Base-by-base conservation (phyloP, 2,329 filamentous ascomycete species). In the Paraphoma sp. region DNA sequence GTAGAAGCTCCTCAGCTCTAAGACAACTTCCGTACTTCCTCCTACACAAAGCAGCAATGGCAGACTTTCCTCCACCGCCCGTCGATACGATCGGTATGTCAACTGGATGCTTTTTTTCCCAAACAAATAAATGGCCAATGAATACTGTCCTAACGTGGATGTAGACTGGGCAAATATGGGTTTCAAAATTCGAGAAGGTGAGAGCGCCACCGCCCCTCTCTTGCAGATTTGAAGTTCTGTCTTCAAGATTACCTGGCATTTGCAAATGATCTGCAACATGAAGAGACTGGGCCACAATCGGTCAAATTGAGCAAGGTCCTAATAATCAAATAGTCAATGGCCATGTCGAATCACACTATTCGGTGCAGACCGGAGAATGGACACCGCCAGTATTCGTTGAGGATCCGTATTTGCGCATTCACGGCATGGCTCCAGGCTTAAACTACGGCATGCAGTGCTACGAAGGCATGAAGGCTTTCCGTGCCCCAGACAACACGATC, bases 361-460 rank as follows among this genome's bases (percentile, higher is more conserved):
- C 89, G 56, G 81, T 86, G 64, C 83, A 87, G 63, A 92, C 89
- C 1, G 87, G 88, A 48, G 77, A 88, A 83, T 97, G 93, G 93
- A 86, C 89, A 0, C 77, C 87, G 12, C 92, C 92, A 28, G 81
- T 85, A 62, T 96, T 96, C 79, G 87, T 97, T 59, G 79, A 86
- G 58, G 91, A 94, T 69, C 94, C 94, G 6, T 93, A 85, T 81
- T 86, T 98, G 68, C 88, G 89, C 64, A 88, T 98, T 73, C 94
- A 98, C 79, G 95, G 94, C 77, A 95, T 99, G 91, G 89, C 93
- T 0, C 93, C 95, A 0, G 94, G 88, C 43, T 86, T 98, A 64
- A 99, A 99, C 84, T 99, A 99, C 78, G 73, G 94, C 56, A 93
- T 97, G 75, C 95, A 98, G 81, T 94, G 92, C 70, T 99, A 96